Base-by-base conservation (phyloP, 139 green algal genomes). In the Asterochloris sp. region DNA sequence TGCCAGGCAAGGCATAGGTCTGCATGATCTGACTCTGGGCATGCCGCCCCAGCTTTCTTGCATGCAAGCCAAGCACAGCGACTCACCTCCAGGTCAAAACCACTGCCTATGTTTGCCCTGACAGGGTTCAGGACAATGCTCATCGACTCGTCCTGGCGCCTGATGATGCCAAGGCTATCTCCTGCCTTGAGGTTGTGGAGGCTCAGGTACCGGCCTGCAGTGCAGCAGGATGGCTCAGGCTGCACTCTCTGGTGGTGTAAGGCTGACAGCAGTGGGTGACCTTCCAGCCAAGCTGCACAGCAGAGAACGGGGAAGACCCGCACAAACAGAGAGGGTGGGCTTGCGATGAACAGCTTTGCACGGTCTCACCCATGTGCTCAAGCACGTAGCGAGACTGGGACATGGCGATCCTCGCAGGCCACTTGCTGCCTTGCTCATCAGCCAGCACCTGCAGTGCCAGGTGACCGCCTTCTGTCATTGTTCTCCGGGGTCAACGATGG, bases 81-180 rank as follows among this genome's bases (percentile, higher is more conserved):
- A 6, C 38, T 54, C 38, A 54, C 38, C 38, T 54, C 38, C 38
- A 54, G 38, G 38, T 54, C 38, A 54, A 54, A 6, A 54, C 38
- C 38, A 54, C 38, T 54, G 38, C 38, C 38, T 54, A 54, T 54
- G 38, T 71, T 24, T 1, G 54, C 60, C 26, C 24, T 27, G 23
- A 69, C 76, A 62, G 62, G 62, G 26, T 81, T 73, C 28, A 81
- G 61, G 27, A 81, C 77, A 38, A 81, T 62, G 15, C 69, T 62
- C 62, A 81, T 62, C 27, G 27, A 62, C n/a, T 73, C 77, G 21
- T 81, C 63, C 61, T 74, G 62, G 12, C n/a, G 27, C 29, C 62
- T 62, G 62, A 73, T 81, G 77, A 81, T 81, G 77, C 61, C 77
- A 13, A 81, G 38, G 19, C 62, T 73, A n/a, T 81, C 77, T 0